Base-by-base conservation (phyloP, 257 asterid genomes). In the Ehretia macrophylla region DNA sequence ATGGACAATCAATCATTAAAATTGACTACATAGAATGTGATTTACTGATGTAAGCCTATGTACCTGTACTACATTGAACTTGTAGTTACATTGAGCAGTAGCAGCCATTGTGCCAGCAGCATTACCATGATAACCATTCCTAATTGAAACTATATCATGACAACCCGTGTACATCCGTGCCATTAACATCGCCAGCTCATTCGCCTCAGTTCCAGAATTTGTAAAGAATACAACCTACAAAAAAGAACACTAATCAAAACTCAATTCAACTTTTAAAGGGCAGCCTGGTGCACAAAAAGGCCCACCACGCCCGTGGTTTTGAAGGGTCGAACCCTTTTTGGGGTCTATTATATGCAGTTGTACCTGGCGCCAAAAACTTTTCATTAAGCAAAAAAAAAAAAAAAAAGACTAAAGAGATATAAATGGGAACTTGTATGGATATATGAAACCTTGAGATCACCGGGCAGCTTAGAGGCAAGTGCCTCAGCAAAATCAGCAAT, bases 201-300 rank as follows among this genome's bases (percentile, higher is more conserved):
- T 92, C 6, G 96, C 99, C 76, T 92, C 97, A 0, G 99, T 92
- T 70, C 96, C 99, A 11, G 99, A 92, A 75, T 92, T 92, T 5
- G 96, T 92, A 70, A 92, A 88, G 81, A 84, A 92, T 55, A 85
- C 93, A 39, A 92, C 97, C 96, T 92, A n/a, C 27, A 27, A 27
- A 6, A 27, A 27, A 27, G 3, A 17, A 4, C 27, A 18, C 12
- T 6, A 49, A 48, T 17, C 52, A 3, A 17, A n/a, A n/a, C 20
- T 17, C 5, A 48, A 16, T 48, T 48, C 3, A n/a, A 48, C 53
- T n/a, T 21, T 11, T 6, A 27, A 27, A 27, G 35, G 35, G 6
- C 35, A 27, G 35, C 6, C 6, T 27, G 35, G 6, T 3, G 6
- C 35, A 27, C 35, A 27, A 27, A n/a, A 27, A 27, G 35, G 3